phyloP scores from a whole-genome alignment of 2,329 filamentous ascomycete genomes.

The Calonectria montana region DNA sequence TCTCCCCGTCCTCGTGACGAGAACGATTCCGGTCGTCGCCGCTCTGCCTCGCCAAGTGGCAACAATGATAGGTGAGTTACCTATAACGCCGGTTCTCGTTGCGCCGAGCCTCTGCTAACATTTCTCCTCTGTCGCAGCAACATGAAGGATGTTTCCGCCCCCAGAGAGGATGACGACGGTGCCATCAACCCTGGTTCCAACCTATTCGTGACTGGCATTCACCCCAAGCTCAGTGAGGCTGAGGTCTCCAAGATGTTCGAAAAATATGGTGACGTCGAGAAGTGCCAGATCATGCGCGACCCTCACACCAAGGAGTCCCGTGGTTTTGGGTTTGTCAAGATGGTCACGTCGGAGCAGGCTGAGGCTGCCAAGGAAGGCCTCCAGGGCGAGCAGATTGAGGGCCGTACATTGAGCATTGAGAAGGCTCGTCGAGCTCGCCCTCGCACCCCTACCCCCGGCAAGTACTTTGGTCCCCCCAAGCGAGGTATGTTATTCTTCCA shows the following conservation, averaged over 20 bases:
- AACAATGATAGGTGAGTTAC: constrained; percentile 50
- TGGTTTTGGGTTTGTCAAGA: constrained; percentile 99
- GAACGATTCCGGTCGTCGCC: constrained; percentile 67
- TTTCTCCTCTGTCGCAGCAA: constrained; percentile 46
- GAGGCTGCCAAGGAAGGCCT: constrained; percentile 97
- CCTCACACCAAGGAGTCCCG: constrained; percentile 98
- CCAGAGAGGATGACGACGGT: constrained; percentile 76
- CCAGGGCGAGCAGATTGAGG: constrained; percentile 94
- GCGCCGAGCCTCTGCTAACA: constrained; percentile 21
- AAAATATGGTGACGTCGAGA: constrained; percentile 98
- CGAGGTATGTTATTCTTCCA: constrained; percentile 73
- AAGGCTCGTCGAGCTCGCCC: constrained; percentile 96
- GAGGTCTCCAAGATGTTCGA: constrained; percentile 96
- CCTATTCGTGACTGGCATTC: constrained; percentile 98
- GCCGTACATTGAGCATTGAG: constrained; percentile 96
- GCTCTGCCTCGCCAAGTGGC: constrained; percentile 70
- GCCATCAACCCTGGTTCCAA: constrained; percentile 95
- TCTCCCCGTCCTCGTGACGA: constrained; percentile 74
- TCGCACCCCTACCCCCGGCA: constrained; percentile 95
- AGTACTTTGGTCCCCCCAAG: constrained; percentile 99
- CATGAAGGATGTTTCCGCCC: constrained; percentile 65
- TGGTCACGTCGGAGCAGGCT: constrained; percentile 93
- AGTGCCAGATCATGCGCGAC: constrained; percentile 99
- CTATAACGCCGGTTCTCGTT: not conserved
- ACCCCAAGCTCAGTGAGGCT: constrained; percentile 88